Conservation (phyloP, 2,329 filamentous ascomycete genomes). For the Penicillium sp. region DNA sequence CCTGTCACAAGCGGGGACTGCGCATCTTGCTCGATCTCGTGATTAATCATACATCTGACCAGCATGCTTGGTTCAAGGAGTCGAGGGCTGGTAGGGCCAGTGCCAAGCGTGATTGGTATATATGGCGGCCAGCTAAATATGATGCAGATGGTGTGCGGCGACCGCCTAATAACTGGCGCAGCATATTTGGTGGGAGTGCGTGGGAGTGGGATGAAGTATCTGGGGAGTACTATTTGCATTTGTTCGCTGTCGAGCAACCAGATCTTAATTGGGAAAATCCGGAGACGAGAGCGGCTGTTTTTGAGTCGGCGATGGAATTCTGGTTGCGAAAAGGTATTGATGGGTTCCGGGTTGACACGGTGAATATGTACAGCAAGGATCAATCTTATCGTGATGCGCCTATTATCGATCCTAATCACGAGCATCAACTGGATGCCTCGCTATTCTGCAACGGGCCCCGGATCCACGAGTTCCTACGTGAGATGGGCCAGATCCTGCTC, state of each 20-base stretch:
- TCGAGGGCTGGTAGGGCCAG: slow-evolving; percentile 57
- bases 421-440: slow-evolving; percentile 53
- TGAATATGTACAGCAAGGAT: slow-evolving; percentile 60
- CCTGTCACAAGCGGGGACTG: slow-evolving; percentile 60
- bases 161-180: slow-evolving; percentile 71
- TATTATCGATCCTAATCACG: slow-evolving; percentile 47
- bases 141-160: slow-evolving; percentile 55
- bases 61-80: slow-evolving; percentile 68
- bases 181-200: slow-evolving; percentile 59
- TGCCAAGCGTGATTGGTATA: slow-evolving; percentile 66
- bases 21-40: slow-evolving; percentile 70
- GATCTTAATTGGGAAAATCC: slow-evolving; percentile 77
- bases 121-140: slow-evolving; percentile 50
- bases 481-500: slow-evolving; percentile 63
- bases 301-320: slow-evolving; percentile 67
- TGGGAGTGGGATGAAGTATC: slow-evolving; percentile 71
- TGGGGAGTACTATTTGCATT: slow-evolving; percentile 69
- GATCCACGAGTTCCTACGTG: slow-evolving; percentile 66
- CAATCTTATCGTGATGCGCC: slow-evolving; percentile 57
- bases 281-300: slow-evolving; percentile 63
- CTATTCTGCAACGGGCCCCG: slow-evolving; percentile 67
- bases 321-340: slow-evolving; percentile 71
- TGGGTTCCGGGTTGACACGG: slow-evolving; percentile 67
- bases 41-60: slow-evolving; percentile 69
- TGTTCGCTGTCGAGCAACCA: slow-evolving; percentile 71